Percentiles rank a stretch among this genome's conserved stretches.
phyloP scores from a whole-genome alignment of 805 yeast genomes.

The Wickerhamiella azymoides region DNA sequence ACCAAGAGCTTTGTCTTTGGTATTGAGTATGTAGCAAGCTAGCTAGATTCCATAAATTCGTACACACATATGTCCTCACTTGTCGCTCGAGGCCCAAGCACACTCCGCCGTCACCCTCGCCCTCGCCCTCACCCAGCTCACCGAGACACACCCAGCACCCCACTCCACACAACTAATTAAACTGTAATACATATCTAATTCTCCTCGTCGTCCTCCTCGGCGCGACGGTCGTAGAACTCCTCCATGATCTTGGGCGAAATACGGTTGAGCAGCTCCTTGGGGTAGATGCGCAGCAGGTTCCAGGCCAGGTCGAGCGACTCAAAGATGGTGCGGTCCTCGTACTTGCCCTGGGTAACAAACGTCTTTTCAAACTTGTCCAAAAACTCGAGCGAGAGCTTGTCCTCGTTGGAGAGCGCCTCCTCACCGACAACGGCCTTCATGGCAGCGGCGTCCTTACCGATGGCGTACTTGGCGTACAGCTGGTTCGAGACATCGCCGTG shows the following conservation, averaged over 20 bases:
- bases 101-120: too few species aligned
- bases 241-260: constrained; percentile 92
- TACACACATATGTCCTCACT: too few species aligned
- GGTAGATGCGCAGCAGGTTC: constrained; percentile 95
- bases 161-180: not conserved
- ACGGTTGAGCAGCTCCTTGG: constrained; percentile 97
- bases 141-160: not conserved
- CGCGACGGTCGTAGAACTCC: constrained; percentile 68
- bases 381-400: constrained; percentile 91
- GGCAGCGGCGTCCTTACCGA: constrained; percentile 99
- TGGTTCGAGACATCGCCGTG: constrained; percentile 99
- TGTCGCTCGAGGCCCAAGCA: too few species aligned
- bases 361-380: constrained; percentile 95
- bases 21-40: too few species aligned
- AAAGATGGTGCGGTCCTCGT: constrained; percentile 86
- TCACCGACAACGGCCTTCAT: constrained; percentile 99
- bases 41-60: too few species aligned
- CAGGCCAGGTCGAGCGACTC: constrained; percentile 97
- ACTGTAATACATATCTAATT: not conserved
- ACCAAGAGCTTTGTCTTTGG: too few species aligned
- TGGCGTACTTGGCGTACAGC: constrained; percentile 96
- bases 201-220: constrained; percentile 33
- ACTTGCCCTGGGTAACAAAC: constrained; percentile 91
- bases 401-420: constrained; percentile 95
- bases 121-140: not conserved